Percentiles rank a stretch among this genome's conserved stretches.
Conservation (phyloP, 805 yeast species). For the Monosporozyma aerobia region DNA sequence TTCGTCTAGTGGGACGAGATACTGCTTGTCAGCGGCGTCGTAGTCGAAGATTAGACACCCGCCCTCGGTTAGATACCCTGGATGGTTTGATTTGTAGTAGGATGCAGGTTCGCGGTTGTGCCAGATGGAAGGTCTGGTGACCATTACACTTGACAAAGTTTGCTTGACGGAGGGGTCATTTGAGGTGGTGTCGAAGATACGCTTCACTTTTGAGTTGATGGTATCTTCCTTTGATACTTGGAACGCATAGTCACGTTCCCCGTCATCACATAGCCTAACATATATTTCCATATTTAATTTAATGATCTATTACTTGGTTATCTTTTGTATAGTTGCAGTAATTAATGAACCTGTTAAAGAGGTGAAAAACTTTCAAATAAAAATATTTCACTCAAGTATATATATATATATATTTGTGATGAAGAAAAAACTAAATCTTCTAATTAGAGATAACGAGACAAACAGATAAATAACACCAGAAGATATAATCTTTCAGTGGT, state of each 20-base stretch:
- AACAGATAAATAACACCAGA: no score
- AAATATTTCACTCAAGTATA: no score
- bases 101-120: conserved; percentile 55
- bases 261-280: conserved; percentile 76
- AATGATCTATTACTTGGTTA: no score
- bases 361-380: no score
- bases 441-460: no score
- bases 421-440: no score
- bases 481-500: no score
- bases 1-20: conserved; percentile 38
- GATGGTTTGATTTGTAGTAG: conserved; percentile 49
- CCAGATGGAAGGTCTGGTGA: conserved; percentile 73
- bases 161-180: conserved; percentile 1
- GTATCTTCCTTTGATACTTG: conserved; percentile 52
- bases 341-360: no score
- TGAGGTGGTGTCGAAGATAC: conserved; percentile 35
- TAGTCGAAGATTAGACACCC: conserved; percentile 69
- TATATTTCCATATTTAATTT: conserved; percentile 33
- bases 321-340: no score
- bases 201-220: conserved; percentile 48
- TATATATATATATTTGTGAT: no score
- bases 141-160: conserved; percentile 45
- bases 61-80: conserved; percentile 71
- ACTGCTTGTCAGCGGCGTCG: conserved; percentile 43
- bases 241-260: conserved; percentile 85